Evolutionary conservation across 2,329 filamentous ascomycete species (phyloP), one percentile per base, ranked within the genome.

Genomic region (Verticillium isaacii): DNA sequence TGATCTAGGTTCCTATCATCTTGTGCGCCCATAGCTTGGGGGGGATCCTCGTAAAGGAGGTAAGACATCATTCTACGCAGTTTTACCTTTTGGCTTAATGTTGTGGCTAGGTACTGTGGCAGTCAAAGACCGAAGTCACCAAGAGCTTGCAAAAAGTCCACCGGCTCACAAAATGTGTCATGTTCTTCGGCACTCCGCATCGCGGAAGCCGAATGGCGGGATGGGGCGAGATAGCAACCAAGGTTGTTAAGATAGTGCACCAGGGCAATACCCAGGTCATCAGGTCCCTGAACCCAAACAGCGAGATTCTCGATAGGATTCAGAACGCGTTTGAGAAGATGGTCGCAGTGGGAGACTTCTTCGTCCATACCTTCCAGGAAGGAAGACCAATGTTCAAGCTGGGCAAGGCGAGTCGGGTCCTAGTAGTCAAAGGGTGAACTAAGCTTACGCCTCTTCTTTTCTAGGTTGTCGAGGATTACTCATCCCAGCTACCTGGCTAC

Each of bases 271-370:
- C 15, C 55, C 55, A 57, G 55, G 55, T 57, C 55, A 57, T 57
- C 32, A 57, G 34, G 17, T 57, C 55, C 11, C 19, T 57, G 32
- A 34, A n/a, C 32, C 55, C 34, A 8, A 57, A 57, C 55, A 57
- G 55, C 55, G 55, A 57, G 32, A 57, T 57, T 23, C n/a, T 57
- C 29, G 55, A 57, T 25, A 36, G 55, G 11, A 37, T 57, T n/a
- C 55, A 57, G 55, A 37, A 57, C 32, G 29, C 55, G 8, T 57
- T 57, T 37, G 55, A 57, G 55, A 57, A 57, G 55, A 57, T 57
- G 55, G 34, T 57, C 5, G 55, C 55, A 11, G 55, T 57, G 17
- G 55, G 55, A 25, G 55, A 57, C 55, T 57, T 57, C 32, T 57
- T 57, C 34, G 34, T 57, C 17, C 55, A 57, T 25, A 57, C 55